Evolutionary conservation across 192 early-diverging fungal genomes (phyloP), one percentile per base, ranked within the genome.

Genomic region (Coemansia sp.): DNA sequence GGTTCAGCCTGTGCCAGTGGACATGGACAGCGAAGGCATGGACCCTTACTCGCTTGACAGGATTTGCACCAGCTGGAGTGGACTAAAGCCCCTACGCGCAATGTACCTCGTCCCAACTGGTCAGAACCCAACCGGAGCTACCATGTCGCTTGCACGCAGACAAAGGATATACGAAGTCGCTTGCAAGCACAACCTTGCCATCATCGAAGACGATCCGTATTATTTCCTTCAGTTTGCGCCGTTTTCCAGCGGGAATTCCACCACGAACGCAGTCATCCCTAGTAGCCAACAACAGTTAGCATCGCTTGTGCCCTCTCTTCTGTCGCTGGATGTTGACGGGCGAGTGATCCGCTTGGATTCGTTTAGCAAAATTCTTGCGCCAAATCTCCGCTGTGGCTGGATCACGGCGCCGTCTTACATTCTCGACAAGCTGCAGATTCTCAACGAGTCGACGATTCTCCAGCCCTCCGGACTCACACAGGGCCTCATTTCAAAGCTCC

Each of bases 131-230:
- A 93, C 94, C 0, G 96, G 96, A 23, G 83, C 83, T 19, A 91
- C 85, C 67, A 89, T 92, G 50, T 86, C 90, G 3, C 62, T 88
- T 10, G 88, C 85, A 28, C 85, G 96, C 19, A 92, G 92, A 52
- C 84, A 84, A 55, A 70, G 76, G 28, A 85, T 98, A 9, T 97
- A 97, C 62, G 75, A 83, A 14, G 82, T 95, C 42, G 87, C 87
- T 4, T 83, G 81, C 44, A 82, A 87, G 63, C 89, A 91, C 66
- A 81, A 94, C 57, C 64, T 98, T 27, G 76, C 93, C 20, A 97
- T 98, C 52, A 72, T 96, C 20, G 96, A 98, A 75, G 96, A 98
- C 57, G 96, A 96, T 67, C 94, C 96, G 28, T 98, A 98, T 64
- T 95, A 91, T 62, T 96, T 91, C 62, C 63, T 98, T 36, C 94